phyloP scores from a whole-genome alignment of 2,329 filamentous ascomycete genomes.

The Elsinoe arachidis region DNA sequence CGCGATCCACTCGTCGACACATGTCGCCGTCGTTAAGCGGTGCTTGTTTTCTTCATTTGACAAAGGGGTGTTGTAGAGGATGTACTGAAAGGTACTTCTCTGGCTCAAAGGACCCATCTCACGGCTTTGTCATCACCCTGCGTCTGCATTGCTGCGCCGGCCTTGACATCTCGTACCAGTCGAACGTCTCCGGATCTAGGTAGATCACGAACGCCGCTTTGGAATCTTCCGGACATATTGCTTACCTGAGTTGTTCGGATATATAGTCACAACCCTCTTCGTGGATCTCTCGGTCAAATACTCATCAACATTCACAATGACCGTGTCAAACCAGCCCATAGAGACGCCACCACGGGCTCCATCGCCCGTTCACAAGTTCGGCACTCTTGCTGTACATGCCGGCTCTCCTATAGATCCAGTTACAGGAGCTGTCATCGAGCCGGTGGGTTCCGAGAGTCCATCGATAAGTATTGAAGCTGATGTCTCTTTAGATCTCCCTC shows the following conservation, averaged over 20 bases:
- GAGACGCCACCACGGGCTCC: constrained; percentile 65
- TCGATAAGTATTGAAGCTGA: not conserved
- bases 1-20: not conserved
- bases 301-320: not conserved
- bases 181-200: not conserved
- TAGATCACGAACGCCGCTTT: not conserved
- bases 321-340: constrained; percentile 43
- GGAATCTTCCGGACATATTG: not conserved
- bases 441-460: constrained; percentile 37
- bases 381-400: constrained; percentile 89
- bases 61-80: not conserved
- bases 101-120: not conserved
- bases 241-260: not conserved
- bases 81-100: not conserved
- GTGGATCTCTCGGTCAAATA: not conserved
- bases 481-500: constrained; percentile 61
- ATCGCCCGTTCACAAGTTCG: constrained; percentile 72
- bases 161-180: not conserved
- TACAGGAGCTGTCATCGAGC: constrained; percentile 90
- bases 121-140: constrained; percentile 7
- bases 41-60: not conserved
- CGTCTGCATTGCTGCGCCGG: not conserved
- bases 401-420: constrained; percentile 81
- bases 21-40: constrained; percentile 2
- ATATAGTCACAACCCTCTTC: not conserved